These are phyloP conservation scores for Cystobasidium tubakii DNA, from an alignment of 768 basidiomycete genomes.

Conservation along the genomic window DNA sequence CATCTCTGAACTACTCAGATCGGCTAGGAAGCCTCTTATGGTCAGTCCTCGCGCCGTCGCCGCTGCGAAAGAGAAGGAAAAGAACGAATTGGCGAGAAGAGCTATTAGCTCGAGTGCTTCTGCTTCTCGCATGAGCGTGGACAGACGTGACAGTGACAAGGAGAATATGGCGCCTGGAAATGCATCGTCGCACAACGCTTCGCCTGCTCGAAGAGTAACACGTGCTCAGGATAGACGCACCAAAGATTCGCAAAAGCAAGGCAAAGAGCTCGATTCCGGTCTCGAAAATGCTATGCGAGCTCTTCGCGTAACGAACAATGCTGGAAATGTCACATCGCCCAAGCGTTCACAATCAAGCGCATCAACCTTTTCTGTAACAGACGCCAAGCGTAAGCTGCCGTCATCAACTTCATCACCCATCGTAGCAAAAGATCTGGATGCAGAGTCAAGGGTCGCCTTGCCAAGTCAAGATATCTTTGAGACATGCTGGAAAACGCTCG, in stretches of 20 bases:
- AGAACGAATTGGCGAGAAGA: constrained; percentile 21
- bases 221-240: not conserved
- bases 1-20: constrained; percentile 75
- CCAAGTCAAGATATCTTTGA: constrained; percentile 41
- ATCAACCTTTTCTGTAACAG: not conserved
- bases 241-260: constrained; percentile 10
- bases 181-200: constrained; percentile 22
- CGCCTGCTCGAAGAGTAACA: constrained; percentile 19
- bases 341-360: constrained; percentile 2
- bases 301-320: constrained; percentile 16
- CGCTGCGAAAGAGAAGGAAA: constrained; percentile 25
- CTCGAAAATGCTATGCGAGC: constrained; percentile 21
- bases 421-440: constrained; percentile 14
- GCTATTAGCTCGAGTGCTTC: constrained; percentile 9
- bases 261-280: not conserved
- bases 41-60: constrained; percentile 42
- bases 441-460: not conserved
- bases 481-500: constrained; percentile 35
- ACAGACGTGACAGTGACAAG: constrained; percentile 23
- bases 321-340: constrained; percentile 1
- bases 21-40: constrained; percentile 46
- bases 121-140: not conserved
- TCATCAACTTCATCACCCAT: not conserved
- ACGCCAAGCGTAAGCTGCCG: constrained; percentile 10
- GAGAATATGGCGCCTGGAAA: constrained; percentile 1